Evolutionary conservation across 306 rosid species (phyloP), one percentile per base, ranked within the genome.

Genomic region (Trifolium dubium): DNA sequence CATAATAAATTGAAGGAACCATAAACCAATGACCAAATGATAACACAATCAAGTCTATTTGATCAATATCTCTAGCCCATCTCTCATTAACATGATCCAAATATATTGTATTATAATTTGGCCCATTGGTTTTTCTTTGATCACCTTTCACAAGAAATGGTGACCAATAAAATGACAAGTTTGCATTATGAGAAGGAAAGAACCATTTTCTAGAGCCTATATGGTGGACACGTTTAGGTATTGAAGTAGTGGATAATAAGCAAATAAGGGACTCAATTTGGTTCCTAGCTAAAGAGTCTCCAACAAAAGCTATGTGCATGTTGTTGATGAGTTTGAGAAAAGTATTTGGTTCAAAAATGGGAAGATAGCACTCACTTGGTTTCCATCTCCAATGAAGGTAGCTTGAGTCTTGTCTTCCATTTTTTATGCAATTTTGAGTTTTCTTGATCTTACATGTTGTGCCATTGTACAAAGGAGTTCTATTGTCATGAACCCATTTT

Each of bases 11-110:
- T 1, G 92, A 88, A 0, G 97, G 97, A 73, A 84, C 86, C 37
- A 92, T 74, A 73, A 86, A 89, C 97, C 97, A 92, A 75, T 89
- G 96, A 14, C 92, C 97, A 65, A 86, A 71, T 18, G 95, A 89
- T 6, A 92, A 55, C 15, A 92, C 83, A 77, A 92, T 31, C 74
- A 71, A 29, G 69, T 86, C 85, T 30, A 89, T 70, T 31, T 64
- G 41, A 19, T 72, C 85, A 43, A 92, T 15, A 15, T 89, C 92
- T 14, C 30, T 63, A 10, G 85, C 91, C 97, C 97, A 92, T 37
- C 67, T 89, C 80, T 89, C 92, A 70, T 87, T 50, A 2, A 83
- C 87, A 11, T 40, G 83, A 77, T 92, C 89, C 81, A 92, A 76
- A 68, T 63, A 77, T 81, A 92, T 84, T 6, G 74, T 67, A 13